Percentiles rank a stretch among this genome's conserved stretches.
Conservation (phyloP, 139 green algal species). For the Tetradesmus obliquus region DNA sequence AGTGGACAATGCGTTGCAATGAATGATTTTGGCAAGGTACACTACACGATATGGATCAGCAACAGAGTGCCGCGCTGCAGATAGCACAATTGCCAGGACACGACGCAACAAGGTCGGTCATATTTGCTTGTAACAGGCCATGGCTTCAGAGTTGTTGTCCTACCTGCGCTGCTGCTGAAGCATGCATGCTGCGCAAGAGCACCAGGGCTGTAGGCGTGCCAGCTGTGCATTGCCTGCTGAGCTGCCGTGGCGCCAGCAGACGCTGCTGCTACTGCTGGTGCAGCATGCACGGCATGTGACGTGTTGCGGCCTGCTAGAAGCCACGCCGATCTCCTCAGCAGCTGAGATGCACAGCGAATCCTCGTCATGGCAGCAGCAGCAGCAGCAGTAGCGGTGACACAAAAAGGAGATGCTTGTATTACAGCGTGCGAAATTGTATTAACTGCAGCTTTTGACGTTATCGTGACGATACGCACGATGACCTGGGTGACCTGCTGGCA, state of each 20-base stretch:
- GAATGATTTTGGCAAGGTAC: too few relatives aligned
- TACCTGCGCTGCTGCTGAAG: neutral
- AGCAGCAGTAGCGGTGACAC: neutral
- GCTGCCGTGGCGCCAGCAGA: neutral
- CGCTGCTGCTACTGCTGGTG: neutral
- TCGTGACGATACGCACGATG: too few relatives aligned
- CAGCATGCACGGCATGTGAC: neutral
- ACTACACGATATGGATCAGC: too few relatives aligned
- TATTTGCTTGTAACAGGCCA: too few relatives aligned
- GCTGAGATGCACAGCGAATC: neutral
- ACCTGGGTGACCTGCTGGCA: too few relatives aligned
- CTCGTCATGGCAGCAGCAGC: neutral
- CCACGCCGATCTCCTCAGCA: neutral
- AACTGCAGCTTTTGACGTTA: too few relatives aligned
- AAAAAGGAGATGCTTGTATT: too few relatives aligned
- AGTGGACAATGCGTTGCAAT: too few relatives aligned
- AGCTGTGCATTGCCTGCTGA: neutral
- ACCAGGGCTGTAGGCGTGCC: neutral
- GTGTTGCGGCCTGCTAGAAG: neutral
- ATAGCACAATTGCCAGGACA: neutral
- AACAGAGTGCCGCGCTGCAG: too few relatives aligned
- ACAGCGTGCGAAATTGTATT: too few relatives aligned
- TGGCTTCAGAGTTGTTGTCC: neutral
- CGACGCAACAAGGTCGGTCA: too few relatives aligned
- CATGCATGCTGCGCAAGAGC: neutral